Evolutionary conservation across 345 rosid genomes (phyloP), one percentile per base, ranked within the genome.

Genomic region (Citrus glauca): DNA sequence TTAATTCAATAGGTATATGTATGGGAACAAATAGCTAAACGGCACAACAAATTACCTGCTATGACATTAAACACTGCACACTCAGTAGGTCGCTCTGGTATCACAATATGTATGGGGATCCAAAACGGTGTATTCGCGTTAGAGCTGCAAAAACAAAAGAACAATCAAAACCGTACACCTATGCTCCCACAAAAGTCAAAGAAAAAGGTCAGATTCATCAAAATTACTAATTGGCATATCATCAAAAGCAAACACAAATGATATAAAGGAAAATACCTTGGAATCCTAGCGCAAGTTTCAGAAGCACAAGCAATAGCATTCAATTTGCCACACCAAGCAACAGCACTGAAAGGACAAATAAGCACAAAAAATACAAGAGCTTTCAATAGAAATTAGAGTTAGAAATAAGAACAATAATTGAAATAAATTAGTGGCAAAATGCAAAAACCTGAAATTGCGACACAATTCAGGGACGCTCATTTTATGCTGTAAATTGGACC

Each of bases 231-330:
- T 7, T 7, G 35, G 28, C 73, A 48, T 45, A 25, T 69, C 73
- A 22, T 37, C 9, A 11, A n/a, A 9, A 38, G 71, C 50, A 45
- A 3, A 45, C 50, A 45, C 50, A 9, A 6, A 22, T 48, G 40
- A 67, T 13, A 10, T 10, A 64, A 70, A 35, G 16, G 19, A 33
- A 64, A 28, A 78, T 32, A 94, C 99, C 99, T 91, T 8, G 99
- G 98, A 82, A 96, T 96, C 82, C 99, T 86, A 0, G 99, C 99
- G 81, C 99, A 96, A 72, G 99, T 96, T 78, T 96, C 99, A 1
- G 99, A 91, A 59, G 99, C 99, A 81, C 99, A 96, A 81, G 99
- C 99, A 65, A 96, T 92, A n/a, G 97, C 98, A 82, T 96, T 96
- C 86, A 96, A 84, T 88, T 91, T 96, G 45, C 99, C 99, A 85